Evolutionary conservation across 352 stramenopile species (phyloP).

Genomic region (Phytophthora pluvialis): DNA sequence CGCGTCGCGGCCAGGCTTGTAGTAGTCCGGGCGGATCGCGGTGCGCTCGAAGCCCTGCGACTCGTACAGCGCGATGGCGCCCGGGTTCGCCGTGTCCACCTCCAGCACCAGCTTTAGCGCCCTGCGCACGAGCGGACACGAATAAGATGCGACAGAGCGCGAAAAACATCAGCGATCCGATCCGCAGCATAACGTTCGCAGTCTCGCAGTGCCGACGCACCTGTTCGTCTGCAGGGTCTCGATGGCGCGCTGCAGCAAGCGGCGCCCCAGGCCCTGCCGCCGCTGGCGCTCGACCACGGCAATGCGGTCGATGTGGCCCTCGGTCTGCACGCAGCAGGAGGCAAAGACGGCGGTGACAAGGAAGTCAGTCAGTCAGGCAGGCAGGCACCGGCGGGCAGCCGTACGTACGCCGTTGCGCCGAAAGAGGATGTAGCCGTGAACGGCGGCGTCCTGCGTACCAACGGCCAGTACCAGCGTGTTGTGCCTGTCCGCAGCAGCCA

Average conservation of each 20-base stretch:
- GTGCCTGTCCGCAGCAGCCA: slow-evolving; percentile 27
- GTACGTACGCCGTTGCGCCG: slow-evolving; percentile 46
- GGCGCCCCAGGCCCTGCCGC: slow-evolving; percentile 41
- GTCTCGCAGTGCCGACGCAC: slow-evolving; percentile 8
- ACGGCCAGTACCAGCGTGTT: slow-evolving; percentile 51
- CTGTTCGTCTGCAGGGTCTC: slow-evolving; percentile 32
- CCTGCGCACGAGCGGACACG: slow-evolving; percentile 7
- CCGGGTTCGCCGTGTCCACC: slow-evolving; percentile 42
- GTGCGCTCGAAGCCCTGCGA: slow-evolving; percentile 40
- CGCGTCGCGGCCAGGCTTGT: slow-evolving; percentile 46
- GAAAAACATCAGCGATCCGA: slow-evolving; percentile 6
- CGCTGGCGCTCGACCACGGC: slow-evolving; percentile 42
- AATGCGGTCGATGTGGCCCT: slow-evolving; percentile 54
- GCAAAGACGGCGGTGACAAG: neutral
- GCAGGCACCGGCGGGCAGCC: neutral
- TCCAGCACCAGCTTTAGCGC: slow-evolving; percentile 32
- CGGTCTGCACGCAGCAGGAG: slow-evolving; percentile 25
- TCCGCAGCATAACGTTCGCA: neutral
- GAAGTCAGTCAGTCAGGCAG: neutral
- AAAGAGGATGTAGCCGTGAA: slow-evolving; percentile 56
- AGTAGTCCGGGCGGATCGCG: slow-evolving; percentile 45
- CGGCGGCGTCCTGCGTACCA: slow-evolving; percentile 3
- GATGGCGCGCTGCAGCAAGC: slow-evolving; percentile 44
- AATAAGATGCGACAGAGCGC: slow-evolving; percentile 4
- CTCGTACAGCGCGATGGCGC: slow-evolving; percentile 51